phyloP scores from a whole-genome alignment of 495 filamentous ascomycete genomes.

The Hyaloscypha bicolor region DNA sequence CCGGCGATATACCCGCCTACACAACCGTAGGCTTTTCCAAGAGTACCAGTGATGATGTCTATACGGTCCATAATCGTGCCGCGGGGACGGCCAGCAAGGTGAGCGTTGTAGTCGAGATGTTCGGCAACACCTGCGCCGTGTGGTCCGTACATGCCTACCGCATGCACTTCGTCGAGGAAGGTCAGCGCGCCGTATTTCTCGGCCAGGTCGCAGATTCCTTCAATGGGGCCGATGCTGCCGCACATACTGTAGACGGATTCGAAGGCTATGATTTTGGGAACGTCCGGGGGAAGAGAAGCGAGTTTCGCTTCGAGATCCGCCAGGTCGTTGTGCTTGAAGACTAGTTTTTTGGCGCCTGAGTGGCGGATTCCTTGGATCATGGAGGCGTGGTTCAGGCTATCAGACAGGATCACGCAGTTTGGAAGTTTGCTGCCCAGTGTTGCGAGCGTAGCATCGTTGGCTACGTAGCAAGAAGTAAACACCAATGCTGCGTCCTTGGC shows the following conservation, averaged over 20 bases:
- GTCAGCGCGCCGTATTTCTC: slow-evolving; percentile 98
- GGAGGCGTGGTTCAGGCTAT: slow-evolving; percentile 94
- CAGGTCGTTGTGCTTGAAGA: slow-evolving; percentile 97
- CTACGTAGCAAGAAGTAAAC: slow-evolving; percentile 96
- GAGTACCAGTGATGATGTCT: slow-evolving; percentile 95
- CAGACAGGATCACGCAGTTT: slow-evolving; percentile 92
- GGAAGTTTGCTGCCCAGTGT: slow-evolving; percentile 95
- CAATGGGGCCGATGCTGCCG: slow-evolving; percentile 93
- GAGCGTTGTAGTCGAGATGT: slow-evolving; percentile 91
- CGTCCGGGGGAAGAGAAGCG: slow-evolving; percentile 76
- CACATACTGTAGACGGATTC: slow-evolving; percentile 99
- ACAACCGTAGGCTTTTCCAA: slow-evolving; percentile 97
- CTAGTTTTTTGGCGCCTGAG: slow-evolving; percentile 93
- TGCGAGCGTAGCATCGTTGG: slow-evolving; percentile 96
- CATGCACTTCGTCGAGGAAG: slow-evolving; percentile 97
- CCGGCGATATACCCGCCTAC: slow-evolving; percentile 98
- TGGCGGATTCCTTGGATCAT: slow-evolving; percentile 99
- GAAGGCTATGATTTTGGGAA: slow-evolving; percentile 98
- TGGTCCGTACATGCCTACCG: slow-evolving; percentile 98
- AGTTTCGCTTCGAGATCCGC: slow-evolving; percentile 88
- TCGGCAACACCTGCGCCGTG: slow-evolving; percentile 96
- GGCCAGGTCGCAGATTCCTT: slow-evolving; percentile 91
- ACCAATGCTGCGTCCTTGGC: slow-evolving; percentile 92
- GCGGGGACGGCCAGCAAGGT: slow-evolving; percentile 62
- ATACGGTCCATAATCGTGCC: slow-evolving; percentile 94